Conservation (phyloP, 495 filamentous ascomycete genomes). For the Lasiosphaeria miniovina region DNA sequence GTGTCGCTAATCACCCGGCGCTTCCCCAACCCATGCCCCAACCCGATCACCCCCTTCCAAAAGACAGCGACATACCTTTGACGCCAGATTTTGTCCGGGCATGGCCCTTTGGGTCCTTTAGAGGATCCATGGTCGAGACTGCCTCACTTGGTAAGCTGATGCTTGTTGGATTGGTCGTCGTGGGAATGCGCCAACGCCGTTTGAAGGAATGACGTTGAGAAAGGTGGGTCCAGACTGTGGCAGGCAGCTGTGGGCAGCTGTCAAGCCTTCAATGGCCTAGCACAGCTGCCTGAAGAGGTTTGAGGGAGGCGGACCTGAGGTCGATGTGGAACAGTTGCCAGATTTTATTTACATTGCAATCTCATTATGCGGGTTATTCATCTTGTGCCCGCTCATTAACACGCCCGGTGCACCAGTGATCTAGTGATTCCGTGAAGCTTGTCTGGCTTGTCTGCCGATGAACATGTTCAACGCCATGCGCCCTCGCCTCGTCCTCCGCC, state of each 20-base stretch:
- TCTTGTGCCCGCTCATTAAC: no score
- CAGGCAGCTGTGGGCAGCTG: not conserved
- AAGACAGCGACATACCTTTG: constrained; percentile 29
- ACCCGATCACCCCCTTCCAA: no score
- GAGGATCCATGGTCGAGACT: constrained; percentile 33
- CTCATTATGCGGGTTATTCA: no score
- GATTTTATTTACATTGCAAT: no score
- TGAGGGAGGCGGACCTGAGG: not conserved
- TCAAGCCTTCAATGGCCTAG: not conserved
- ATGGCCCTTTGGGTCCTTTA: constrained; percentile 33
- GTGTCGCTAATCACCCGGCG: no score
- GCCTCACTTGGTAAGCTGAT: not conserved
- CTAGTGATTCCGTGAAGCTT: no score
- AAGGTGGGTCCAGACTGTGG: not conserved
- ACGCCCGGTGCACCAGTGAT: no score
- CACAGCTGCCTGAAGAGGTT: not conserved
- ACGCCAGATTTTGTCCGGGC: constrained; percentile 38
- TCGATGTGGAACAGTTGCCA: not conserved
- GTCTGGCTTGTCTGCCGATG: no score
- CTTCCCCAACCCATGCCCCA: no score
- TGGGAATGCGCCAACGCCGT: not conserved
- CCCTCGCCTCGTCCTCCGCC: no score
- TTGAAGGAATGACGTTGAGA: not conserved
- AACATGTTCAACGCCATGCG: no score
- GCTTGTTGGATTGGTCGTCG: not conserved